phyloP scores from a whole-genome alignment of 1,284 basidiomycete genomes.

The Moniliella sp. region DNA sequence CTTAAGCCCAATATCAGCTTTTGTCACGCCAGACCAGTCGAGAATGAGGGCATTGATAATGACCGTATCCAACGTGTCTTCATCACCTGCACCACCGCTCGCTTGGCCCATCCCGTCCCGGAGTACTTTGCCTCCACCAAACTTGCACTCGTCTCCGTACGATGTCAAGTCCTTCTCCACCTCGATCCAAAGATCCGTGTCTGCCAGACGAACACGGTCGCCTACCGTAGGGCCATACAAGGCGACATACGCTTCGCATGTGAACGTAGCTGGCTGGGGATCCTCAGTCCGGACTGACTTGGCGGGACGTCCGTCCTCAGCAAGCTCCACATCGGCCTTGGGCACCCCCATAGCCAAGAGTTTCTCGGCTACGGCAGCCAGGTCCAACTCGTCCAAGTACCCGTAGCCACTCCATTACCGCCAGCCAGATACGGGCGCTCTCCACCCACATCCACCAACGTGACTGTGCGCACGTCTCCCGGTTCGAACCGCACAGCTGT shows the following conservation, averaged over 20 bases:
- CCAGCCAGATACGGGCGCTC: slow-evolving; percentile 51
- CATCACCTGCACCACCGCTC: slow-evolving; percentile 48
- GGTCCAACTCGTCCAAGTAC: no score
- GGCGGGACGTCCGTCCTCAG: no score
- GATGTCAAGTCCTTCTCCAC: slow-evolving; percentile 67
- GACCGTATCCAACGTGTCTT: slow-evolving; percentile 64
- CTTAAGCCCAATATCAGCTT: slow-evolving; percentile 92
- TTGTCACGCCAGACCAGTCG: slow-evolving; percentile 86
- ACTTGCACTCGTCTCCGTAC: slow-evolving; percentile 79
- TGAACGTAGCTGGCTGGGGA: slow-evolving; percentile 8
- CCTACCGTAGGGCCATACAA: slow-evolving; percentile 66
- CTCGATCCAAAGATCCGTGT: slow-evolving; percentile 74
- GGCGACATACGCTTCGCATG: slow-evolving; percentile 16
- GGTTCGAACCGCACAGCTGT: slow-evolving; percentile 94
- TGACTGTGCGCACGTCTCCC: slow-evolving; percentile 64
- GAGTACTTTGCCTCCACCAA: slow-evolving; percentile 51
- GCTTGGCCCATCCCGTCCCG: slow-evolving; percentile 49
- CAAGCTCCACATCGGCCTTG: no score
- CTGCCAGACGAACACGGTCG: slow-evolving; percentile 66
- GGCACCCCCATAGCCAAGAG: no score
- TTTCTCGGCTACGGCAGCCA: no score
- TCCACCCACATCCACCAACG: slow-evolving; percentile 60
- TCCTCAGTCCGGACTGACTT: no score
- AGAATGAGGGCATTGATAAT: slow-evolving; percentile 85
- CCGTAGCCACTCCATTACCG: slow-evolving; percentile 53